Conservation (phyloP, 1,284 basidiomycete genomes). For the Golubevia sp. region DNA sequence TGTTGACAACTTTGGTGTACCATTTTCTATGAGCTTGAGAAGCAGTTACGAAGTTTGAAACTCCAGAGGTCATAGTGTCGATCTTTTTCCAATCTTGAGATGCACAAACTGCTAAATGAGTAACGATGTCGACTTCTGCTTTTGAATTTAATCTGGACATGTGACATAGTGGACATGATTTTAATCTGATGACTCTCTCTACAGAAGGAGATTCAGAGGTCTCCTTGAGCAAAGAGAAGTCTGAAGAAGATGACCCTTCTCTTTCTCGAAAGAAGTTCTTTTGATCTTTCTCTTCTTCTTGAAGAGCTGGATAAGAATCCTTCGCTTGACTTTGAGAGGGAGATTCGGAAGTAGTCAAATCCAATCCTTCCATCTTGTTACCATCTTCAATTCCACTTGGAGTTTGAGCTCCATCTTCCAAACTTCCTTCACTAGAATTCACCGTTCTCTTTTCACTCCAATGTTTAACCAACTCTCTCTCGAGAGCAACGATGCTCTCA, state of each 20-base stretch:
- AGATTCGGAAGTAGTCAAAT: constrained; percentile 30
- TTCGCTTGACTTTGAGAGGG: no score
- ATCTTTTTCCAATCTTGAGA: constrained; percentile 88
- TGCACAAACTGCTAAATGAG: constrained; percentile 82
- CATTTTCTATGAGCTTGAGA: constrained; percentile 96
- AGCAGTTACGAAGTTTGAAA: constrained; percentile 93
- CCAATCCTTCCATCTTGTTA: constrained; percentile 12
- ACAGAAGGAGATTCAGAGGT: not conserved
- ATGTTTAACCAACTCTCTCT: constrained; percentile 38
- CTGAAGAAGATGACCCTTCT: not conserved
- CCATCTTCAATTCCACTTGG: constrained; percentile 18
- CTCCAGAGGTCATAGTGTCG: constrained; percentile 71
- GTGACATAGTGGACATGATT: constrained; percentile 90
- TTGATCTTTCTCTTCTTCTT: constrained; percentile 6
- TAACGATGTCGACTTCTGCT: constrained; percentile 89
- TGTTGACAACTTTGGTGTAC: constrained; percentile 85
- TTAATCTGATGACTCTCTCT: constrained; percentile 91
- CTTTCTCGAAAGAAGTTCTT: constrained; percentile 3
- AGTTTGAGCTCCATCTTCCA: constrained; percentile 25
- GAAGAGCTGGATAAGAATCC: constrained; percentile 11
- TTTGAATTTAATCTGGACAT: constrained; percentile 80
- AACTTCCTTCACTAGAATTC: not conserved
- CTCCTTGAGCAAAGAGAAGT: not conserved
- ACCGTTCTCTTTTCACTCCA: constrained; percentile 29
- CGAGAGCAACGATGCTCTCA: constrained; percentile 12